These are phyloP conservation scores for Clonostachys rosea DNA, from an alignment of 2,329 filamentous ascomycete genomes.

Conservation along the genomic window DNA sequence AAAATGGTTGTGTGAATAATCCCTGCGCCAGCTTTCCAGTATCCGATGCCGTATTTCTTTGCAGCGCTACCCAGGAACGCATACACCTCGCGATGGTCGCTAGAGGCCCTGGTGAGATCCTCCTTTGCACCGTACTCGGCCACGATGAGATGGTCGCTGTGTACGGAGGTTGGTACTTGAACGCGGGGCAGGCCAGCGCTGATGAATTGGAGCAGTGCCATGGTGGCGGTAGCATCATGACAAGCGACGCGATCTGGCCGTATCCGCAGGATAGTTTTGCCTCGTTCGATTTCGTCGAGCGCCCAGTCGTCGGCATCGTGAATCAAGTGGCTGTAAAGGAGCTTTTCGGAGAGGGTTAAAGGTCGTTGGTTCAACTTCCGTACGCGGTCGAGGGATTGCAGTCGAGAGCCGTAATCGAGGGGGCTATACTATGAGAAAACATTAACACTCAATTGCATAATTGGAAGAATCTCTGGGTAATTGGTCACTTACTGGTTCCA, in stretches of 20 bases:
- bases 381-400: slow-evolving; percentile 8
- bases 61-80: slow-evolving; percentile 28
- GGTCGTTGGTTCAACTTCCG: slow-evolving; percentile 14
- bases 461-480: too few relatives aligned
- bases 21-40: slow-evolving; percentile 27
- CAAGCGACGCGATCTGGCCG: slow-evolving; percentile 31
- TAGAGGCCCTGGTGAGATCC: slow-evolving; percentile 16
- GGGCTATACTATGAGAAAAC: slow-evolving; percentile 4
- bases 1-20: slow-evolving; percentile 32
- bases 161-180: slow-evolving; percentile 28
- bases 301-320: slow-evolving; percentile 15
- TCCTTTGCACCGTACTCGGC: slow-evolving; percentile 19
- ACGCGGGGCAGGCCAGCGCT: slow-evolving; percentile 29
- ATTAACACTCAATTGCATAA: too few relatives aligned
- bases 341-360: slow-evolving; percentile 28
- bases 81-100: slow-evolving; percentile 28
- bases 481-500: slow-evolving; percentile 6
- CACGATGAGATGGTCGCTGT: slow-evolving; percentile 30
- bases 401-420: slow-evolving; percentile 8
- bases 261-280: slow-evolving; percentile 27
- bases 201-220: slow-evolving; percentile 35
- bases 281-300: slow-evolving; percentile 21
- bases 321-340: slow-evolving; percentile 28
- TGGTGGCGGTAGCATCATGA: slow-evolving; percentile 34
- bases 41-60: slow-evolving; percentile 39